phyloP scores from a whole-genome alignment of 2,329 filamentous ascomycete genomes.

The Cladophialophora psammophila region DNA sequence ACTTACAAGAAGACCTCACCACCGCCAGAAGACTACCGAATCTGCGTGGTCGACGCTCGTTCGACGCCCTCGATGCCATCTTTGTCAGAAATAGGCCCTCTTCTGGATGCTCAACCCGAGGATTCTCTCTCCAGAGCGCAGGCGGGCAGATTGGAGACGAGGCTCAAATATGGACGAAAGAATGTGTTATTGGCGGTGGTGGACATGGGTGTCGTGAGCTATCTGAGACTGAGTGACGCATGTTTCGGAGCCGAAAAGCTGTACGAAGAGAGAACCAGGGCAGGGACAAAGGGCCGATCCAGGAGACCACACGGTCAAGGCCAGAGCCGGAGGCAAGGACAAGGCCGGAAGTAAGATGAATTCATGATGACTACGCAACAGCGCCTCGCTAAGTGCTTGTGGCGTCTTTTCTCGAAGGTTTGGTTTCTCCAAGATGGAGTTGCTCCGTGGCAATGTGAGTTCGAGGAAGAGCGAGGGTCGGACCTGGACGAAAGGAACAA shows the following conservation, averaged over 20 bases:
- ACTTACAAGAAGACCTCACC: slow-evolving; percentile 82
- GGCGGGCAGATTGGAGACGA: slow-evolving; percentile 68
- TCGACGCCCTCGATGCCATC: slow-evolving; percentile 72
- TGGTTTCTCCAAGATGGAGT: no score
- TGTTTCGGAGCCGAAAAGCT: slow-evolving; percentile 79
- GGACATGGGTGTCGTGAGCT: slow-evolving; percentile 89
- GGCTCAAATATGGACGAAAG: slow-evolving; percentile 82
- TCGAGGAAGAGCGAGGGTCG: no score
- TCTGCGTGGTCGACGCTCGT: slow-evolving; percentile 81
- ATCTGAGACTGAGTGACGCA: slow-evolving; percentile 79
- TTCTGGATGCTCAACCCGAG: slow-evolving; percentile 77
- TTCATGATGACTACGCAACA: background rate
- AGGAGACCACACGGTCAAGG: slow-evolving; percentile 32
- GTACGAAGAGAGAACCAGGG: slow-evolving; percentile 50
- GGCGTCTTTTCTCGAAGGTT: background rate
- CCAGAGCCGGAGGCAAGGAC: slow-evolving; percentile 3
- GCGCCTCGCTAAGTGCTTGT: background rate
- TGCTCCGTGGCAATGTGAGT: no score
- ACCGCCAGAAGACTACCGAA: slow-evolving; percentile 79
- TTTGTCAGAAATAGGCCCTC: slow-evolving; percentile 70
- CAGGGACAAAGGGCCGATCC: slow-evolving; percentile 45
- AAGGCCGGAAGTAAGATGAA: background rate
- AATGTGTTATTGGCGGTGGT: slow-evolving; percentile 88
- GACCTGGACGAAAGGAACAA: no score
- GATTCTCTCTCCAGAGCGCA: slow-evolving; percentile 63